Percentiles rank a stretch among this genome's conserved stretches.
phyloP scores from a whole-genome alignment of 1,284 basidiomycete species.

The Heterobasidion parviporum region DNA sequence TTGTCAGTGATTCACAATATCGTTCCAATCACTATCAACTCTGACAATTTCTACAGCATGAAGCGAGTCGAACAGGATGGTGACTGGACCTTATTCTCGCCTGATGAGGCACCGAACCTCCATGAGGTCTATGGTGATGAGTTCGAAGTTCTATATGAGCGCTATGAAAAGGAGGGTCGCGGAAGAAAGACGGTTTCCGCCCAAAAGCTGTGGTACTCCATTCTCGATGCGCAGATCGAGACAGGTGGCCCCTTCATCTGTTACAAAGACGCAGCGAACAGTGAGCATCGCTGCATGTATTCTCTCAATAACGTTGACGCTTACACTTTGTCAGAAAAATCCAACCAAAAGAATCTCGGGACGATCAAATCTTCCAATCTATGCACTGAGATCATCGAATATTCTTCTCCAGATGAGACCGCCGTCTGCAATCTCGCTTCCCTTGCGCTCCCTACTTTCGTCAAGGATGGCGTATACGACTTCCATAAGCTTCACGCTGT shows the following conservation, averaged over 20 bases:
- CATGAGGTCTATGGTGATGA: constrained; percentile 89
- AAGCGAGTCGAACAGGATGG: constrained; percentile 83
- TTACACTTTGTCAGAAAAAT: constrained; percentile 55
- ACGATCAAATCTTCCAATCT: constrained; percentile 99
- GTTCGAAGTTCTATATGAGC: constrained; percentile 86
- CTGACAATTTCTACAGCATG: constrained; percentile 50
- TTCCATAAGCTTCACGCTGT: constrained; percentile 96
- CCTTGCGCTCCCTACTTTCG: constrained; percentile 87
- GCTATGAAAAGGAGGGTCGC: constrained; percentile 89
- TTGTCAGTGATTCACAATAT: constrained; percentile 53
- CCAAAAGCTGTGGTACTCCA: constrained; percentile 98
- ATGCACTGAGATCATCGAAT: constrained; percentile 99
- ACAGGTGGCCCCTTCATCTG: constrained; percentile 98
- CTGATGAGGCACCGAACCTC: constrained; percentile 90
- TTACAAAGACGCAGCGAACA: constrained; percentile 90
- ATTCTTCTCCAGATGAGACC: constrained; percentile 95
- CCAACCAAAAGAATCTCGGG: constrained; percentile 98
- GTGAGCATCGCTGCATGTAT: constrained; percentile 31
- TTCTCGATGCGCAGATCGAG: constrained; percentile 96
- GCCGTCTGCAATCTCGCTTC: constrained; percentile 99
- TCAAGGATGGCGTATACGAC: constrained; percentile 73
- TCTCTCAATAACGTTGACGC: constrained; percentile 1
- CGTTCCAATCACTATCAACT: background rate
- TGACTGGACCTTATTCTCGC: constrained; percentile 97
- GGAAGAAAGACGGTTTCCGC: constrained; percentile 86